Percentiles rank a stretch among this genome's conserved stretches.
Evolutionary conservation across 208 protist species (phyloP).

Genomic region (Tetramitus jugosus): DNA sequence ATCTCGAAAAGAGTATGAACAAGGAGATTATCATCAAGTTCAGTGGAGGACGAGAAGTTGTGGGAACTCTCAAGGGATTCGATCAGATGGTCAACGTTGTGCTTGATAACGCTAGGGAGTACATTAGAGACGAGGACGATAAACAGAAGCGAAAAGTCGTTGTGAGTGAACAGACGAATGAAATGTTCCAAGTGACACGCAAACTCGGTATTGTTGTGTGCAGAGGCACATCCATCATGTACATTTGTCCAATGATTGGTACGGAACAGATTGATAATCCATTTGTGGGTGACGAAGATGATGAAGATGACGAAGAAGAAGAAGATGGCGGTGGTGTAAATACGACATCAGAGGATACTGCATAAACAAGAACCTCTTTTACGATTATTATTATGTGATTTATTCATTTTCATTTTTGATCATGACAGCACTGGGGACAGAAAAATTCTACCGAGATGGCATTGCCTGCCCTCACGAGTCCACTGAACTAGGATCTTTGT

Average conservation of each 20-base stretch:
- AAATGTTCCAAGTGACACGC: slow-evolving; percentile 25
- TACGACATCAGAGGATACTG: too few species aligned
- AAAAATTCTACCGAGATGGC: too few species aligned
- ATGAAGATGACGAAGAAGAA: too few species aligned
- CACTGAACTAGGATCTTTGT: too few species aligned
- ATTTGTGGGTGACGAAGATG: slow-evolving; percentile 27
- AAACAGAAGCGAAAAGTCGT: slow-evolving; percentile 1
- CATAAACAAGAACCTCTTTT: too few species aligned
- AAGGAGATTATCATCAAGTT: slow-evolving; percentile 23
- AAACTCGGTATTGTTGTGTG: slow-evolving; percentile 33
- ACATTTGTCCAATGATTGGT: slow-evolving; percentile 29
- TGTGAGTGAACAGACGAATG: slow-evolving; percentile 14
- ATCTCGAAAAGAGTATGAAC: slow-evolving; percentile 20
- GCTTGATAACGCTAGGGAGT: slow-evolving; percentile 29
- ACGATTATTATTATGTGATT: too few species aligned
- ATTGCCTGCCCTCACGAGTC: too few species aligned
- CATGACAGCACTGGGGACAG: too few species aligned
- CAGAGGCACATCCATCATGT: slow-evolving; percentile 23
- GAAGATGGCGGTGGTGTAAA: too few species aligned
- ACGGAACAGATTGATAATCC: slow-evolving; percentile 39
- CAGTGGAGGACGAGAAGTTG: slow-evolving; percentile 29
- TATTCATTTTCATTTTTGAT: too few species aligned
- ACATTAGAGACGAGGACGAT: slow-evolving; percentile 23
- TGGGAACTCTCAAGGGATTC: slow-evolving; percentile 33
- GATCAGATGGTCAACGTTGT: slow-evolving; percentile 32